These are phyloP conservation scores for Trichophyton benhamiae DNA, from an alignment of 2,329 filamentous ascomycete species.

Conservation along the genomic window DNA sequence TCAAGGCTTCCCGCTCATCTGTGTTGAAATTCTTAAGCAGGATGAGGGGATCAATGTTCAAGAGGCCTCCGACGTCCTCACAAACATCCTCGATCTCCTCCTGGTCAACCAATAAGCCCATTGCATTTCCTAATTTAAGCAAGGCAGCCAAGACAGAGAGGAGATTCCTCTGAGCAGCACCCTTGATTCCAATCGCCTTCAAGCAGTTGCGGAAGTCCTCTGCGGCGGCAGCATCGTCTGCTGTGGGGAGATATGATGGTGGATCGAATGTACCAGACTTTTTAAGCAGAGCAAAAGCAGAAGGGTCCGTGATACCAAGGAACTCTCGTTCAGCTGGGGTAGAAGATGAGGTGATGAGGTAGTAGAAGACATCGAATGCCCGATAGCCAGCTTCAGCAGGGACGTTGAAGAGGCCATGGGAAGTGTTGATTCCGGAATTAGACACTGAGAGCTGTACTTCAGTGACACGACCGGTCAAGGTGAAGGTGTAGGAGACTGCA, in stretches of 20 bases:
- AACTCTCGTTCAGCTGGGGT: slow-evolving; percentile 82
- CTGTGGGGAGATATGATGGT: slow-evolving; percentile 78
- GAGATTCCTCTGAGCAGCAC: slow-evolving; percentile 64
- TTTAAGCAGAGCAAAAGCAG: slow-evolving; percentile 65
- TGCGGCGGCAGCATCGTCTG: slow-evolving; percentile 81
- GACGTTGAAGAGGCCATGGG: slow-evolving; percentile 65
- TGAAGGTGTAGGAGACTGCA: slow-evolving; percentile 68
- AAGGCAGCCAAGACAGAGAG: slow-evolving; percentile 77
- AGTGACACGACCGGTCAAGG: slow-evolving; percentile 65
- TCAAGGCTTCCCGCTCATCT: slow-evolving; percentile 68
- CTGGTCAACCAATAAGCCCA: slow-evolving; percentile 72
- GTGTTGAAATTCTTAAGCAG: slow-evolving; percentile 68
- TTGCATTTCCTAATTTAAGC: slow-evolving; percentile 80
- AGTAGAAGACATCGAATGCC: slow-evolving; percentile 97
- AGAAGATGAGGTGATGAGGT: slow-evolving; percentile 81
- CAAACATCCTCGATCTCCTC: slow-evolving; percentile 76
- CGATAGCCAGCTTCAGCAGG: slow-evolving; percentile 69
- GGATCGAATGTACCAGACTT: slow-evolving; percentile 76
- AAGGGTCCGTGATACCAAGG: slow-evolving; percentile 63
- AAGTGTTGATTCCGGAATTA: slow-evolving; percentile 75
- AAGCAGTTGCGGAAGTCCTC: slow-evolving; percentile 83
- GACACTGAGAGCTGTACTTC: slow-evolving; percentile 67
- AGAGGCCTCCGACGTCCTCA: slow-evolving; percentile 74
- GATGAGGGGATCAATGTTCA: slow-evolving; percentile 77
- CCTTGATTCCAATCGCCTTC: slow-evolving; percentile 89